A percentile compares a stretch with the other conserved stretches of the same genome.
phyloP scores from a whole-genome alignment of 1,284 basidiomycete genomes.

The Ganoderma boninense region DNA sequence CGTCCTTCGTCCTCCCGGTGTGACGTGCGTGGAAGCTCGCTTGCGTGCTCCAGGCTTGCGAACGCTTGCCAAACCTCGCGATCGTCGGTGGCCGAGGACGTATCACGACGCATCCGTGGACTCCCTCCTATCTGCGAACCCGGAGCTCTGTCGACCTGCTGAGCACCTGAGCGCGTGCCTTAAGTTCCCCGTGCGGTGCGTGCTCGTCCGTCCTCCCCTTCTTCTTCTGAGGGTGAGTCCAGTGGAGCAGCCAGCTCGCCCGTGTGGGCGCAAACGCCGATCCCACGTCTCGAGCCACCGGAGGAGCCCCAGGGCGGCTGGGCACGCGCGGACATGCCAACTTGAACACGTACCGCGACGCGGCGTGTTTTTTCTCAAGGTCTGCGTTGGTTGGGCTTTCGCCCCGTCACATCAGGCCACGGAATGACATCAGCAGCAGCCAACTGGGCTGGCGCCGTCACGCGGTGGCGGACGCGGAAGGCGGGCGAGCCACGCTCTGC shows the following conservation, averaged over 20 bases:
- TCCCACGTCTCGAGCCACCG: conserved; percentile 1
- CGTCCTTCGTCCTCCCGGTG: conserved; percentile 13
- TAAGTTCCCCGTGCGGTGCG: not conserved
- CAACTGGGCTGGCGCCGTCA: conserved; percentile 19
- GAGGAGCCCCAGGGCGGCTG: not conserved
- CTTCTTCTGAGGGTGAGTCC: not conserved
- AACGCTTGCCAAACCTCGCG: conserved; percentile 14
- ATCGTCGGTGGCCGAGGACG: conserved; percentile 23
- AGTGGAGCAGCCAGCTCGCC: not conserved
- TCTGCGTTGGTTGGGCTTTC: not conserved
- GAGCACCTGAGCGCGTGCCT: conserved; percentile 27
- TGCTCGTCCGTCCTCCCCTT: not conserved
- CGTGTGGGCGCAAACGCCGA: conserved; percentile 6
- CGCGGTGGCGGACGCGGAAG: conserved; percentile 16
- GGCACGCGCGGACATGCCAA: not conserved
- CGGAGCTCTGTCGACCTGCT: conserved; percentile 17
- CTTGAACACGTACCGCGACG: not conserved
- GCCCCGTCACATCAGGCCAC: conserved; percentile 2
- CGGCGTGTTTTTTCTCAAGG: not conserved
- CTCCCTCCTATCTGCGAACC: conserved; percentile 12
- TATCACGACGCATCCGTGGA: not conserved
- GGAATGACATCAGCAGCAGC: conserved; percentile 24
- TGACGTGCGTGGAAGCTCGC: conserved; percentile 23
- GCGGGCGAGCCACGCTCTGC: conserved; percentile 17
- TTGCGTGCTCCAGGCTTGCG: conserved; percentile 10